Evolutionary conservation across 108 stramenopile species (phyloP), one percentile per base, ranked within the genome.

Genomic region (Bacterosira constricta): DNA sequence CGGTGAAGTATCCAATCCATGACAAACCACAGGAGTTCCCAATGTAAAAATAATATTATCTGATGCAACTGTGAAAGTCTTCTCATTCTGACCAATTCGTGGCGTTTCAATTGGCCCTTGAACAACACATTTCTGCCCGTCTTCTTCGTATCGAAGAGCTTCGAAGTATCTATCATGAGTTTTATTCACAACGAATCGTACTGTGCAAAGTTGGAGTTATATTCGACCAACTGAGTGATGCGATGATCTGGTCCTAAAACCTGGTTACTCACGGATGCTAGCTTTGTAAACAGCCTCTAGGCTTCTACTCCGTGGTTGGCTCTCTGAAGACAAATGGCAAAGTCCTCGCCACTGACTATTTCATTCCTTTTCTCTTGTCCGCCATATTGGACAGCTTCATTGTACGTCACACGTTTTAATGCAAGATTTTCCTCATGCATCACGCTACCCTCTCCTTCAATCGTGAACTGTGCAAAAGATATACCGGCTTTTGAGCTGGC

Each of bases 71-170:
- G 29, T 0, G 30, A 13, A 32, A 7, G 13, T 30, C 13, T 51
- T 26, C 30, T 65, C 64, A 2, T 20, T n/a, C 2, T 51, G 27
- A 18, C 45, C 3, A 2, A 30, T 47, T 51, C 64, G 26, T 1
- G 64, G 64, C 25, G 32, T 10, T 21, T 1, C 64, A 9, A 65
- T 18, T 9, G 64, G 64, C 29, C 64, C 64, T 49, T 65, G 64
- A 13, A 65, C 35, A 7, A 65, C 64, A 35, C 15, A 49, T 32
- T 50, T 11, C 5, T 51, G 44, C 12, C 12, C 45, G 2, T 51
- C 49, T 13, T 31, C 44, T 32, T 51, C 49, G 29, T 65, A 65
- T 23, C 29, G 64, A 11, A 65, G 64, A 9, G 32, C 64, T 29
- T 49, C 44, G 23, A 36, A 65, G 27, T 0, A 51, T 46, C 25